Percentiles rank a stretch among this genome's conserved stretches.
These are phyloP conservation scores for Pyrenophora seminiperda DNA, from an alignment of 2,329 filamentous ascomycete genomes.

Conservation along the genomic window DNA sequence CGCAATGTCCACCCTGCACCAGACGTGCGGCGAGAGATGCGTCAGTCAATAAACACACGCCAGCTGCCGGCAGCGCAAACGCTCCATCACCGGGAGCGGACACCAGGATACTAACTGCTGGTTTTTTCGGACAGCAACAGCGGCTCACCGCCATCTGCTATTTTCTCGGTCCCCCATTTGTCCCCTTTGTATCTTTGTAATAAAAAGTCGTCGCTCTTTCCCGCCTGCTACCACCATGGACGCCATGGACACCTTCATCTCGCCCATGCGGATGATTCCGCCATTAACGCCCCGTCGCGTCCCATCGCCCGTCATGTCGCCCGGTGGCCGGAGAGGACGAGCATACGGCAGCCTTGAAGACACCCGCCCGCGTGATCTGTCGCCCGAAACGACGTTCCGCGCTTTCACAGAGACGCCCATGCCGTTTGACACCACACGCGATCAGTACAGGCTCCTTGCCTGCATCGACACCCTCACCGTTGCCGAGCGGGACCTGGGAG, in stretches of 20 bases:
- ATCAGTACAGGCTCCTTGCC: slow-evolving; percentile 49
- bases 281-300: slow-evolving; percentile 40
- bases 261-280: slow-evolving; percentile 39
- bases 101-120: slow-evolving; percentile 25
- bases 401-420: slow-evolving; percentile 52
- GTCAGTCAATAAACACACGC: slow-evolving; percentile 16
- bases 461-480: slow-evolving; percentile 68
- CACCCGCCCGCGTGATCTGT: slow-evolving; percentile 42
- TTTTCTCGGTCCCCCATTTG: slow-evolving; percentile 3
- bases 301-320: slow-evolving; percentile 44
- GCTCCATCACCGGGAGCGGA: slow-evolving; percentile 10
- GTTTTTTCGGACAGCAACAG: slow-evolving; percentile 19
- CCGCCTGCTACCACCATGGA: slow-evolving; percentile 12
- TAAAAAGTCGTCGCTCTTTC: slow-evolving; percentile 29
- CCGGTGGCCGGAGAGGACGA: slow-evolving; percentile 35
- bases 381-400: slow-evolving; percentile 51
- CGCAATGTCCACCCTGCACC: not conserved
- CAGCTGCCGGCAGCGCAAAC: slow-evolving; percentile 23
- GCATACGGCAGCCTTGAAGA: slow-evolving; percentile 37
- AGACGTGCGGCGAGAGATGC: slow-evolving; percentile 18
- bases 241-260: slow-evolving; percentile 38
- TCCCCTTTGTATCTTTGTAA: slow-evolving; percentile 15
- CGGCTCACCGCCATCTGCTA: not conserved
- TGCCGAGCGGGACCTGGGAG: slow-evolving; percentile 72
- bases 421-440: slow-evolving; percentile 49